These are phyloP conservation scores for Leonotis leonurus DNA, from an alignment of 257 asterid species.

Conservation along the genomic window DNA sequence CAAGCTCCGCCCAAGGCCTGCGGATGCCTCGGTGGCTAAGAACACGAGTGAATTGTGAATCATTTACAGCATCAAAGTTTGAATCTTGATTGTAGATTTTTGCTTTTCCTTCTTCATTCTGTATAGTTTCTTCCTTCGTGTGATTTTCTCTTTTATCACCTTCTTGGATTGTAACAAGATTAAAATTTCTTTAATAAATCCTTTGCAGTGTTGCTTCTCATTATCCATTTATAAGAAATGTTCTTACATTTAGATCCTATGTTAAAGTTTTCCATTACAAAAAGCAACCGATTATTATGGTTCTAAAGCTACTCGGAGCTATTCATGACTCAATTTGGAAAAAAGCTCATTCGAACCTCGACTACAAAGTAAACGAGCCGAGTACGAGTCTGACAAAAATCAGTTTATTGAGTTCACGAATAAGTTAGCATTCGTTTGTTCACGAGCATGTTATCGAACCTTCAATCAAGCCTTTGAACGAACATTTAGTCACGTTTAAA, in stretches of 20 bases:
- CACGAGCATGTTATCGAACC: too few relatives aligned
- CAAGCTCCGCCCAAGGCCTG: constrained; percentile 43
- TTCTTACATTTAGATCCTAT: background rate
- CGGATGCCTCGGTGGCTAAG: constrained; percentile 58
- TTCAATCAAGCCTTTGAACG: too few relatives aligned
- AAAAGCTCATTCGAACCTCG: too few relatives aligned
- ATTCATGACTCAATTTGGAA: too few relatives aligned
- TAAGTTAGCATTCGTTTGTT: too few relatives aligned
- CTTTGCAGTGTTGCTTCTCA: background rate
- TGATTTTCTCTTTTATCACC: constrained; percentile 2
- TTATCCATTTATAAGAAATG: background rate
- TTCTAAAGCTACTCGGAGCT: too few relatives aligned
- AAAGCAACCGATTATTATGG: background rate
- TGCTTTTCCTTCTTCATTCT: background rate
- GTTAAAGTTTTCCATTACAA: background rate
- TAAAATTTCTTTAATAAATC: constrained; percentile 11
- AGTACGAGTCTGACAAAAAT: too few relatives aligned
- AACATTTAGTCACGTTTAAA: too few relatives aligned
- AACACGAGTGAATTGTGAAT: background rate
- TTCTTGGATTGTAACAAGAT: constrained; percentile 2
- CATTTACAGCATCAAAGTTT: constrained; percentile 4
- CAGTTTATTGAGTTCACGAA: too few relatives aligned
- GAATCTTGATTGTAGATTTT: constrained; percentile 3
- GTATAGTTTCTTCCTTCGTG: constrained; percentile 15
- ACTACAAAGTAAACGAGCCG: too few relatives aligned